Evolutionary conservation across 345 rosid genomes (phyloP).

Genomic region (Melaleuca quinquenervia): DNA sequence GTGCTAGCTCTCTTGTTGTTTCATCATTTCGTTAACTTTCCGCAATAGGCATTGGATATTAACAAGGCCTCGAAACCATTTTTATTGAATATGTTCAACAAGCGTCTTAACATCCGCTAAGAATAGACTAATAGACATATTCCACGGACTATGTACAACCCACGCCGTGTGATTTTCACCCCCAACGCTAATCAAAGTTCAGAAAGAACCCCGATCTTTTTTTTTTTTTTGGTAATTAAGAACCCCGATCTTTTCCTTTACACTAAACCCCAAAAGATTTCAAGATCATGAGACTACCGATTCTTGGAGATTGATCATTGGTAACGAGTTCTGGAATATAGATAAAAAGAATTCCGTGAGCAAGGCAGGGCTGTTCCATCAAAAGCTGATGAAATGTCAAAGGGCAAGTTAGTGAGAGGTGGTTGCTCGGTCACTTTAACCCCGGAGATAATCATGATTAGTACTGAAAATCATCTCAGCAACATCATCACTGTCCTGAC

Average conservation of each 20-base stretch:
- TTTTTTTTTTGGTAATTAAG: too few species aligned
- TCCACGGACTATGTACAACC: background rate
- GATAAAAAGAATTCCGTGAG: background rate
- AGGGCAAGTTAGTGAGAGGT: slow-evolving; percentile 31
- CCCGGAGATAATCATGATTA: slow-evolving; percentile 42
- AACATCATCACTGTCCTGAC: background rate
- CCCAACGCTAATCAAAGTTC: background rate
- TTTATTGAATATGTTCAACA: background rate
- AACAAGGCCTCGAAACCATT: background rate
- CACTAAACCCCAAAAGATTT: background rate
- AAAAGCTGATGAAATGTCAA: background rate
- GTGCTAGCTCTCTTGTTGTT: background rate
- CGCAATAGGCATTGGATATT: background rate
- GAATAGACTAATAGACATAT: background rate
- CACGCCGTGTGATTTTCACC: background rate
- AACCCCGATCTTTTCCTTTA: too few species aligned
- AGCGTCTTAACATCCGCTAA: background rate
- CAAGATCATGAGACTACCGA: background rate
- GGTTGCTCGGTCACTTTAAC: slow-evolving; percentile 64
- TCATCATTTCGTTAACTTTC: background rate
- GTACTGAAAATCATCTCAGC: slow-evolving; percentile 20
- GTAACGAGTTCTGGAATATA: background rate
- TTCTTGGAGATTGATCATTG: background rate
- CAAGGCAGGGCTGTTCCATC: background rate
- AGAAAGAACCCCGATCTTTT: background rate